A percentile compares a stretch with the other conserved stretches of the same genome.
phyloP scores from a whole-genome alignment of 2,329 filamentous ascomycete genomes.

The Ceratocystis cacaofunesta region DNA sequence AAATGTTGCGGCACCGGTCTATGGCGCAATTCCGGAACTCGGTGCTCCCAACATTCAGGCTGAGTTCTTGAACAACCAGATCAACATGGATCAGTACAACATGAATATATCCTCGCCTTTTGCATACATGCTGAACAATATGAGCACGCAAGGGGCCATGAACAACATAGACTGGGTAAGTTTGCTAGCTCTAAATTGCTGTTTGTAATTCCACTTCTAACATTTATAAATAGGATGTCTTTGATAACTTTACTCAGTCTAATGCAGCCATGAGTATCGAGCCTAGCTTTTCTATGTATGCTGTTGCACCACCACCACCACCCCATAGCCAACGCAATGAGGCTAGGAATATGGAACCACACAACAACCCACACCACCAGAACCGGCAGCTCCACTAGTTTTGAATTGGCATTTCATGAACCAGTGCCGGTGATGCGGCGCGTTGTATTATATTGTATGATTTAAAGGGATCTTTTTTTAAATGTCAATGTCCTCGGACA shows the following conservation, averaged over 20 bases:
- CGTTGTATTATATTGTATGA: slow-evolving; percentile 1
- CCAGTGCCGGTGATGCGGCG: neutral
- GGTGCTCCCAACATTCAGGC: neutral
- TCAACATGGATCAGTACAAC: neutral
- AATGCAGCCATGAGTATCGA: slow-evolving; percentile 13
- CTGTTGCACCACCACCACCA: neutral
- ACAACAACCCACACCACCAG: neutral
- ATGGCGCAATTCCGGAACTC: neutral
- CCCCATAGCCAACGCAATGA: neutral
- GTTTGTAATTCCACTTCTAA: neutral
- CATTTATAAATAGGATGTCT: slow-evolving; percentile 30
- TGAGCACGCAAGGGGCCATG: slow-evolving; percentile 23
- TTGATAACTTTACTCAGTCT: slow-evolving; percentile 41
- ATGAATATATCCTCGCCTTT: slow-evolving; percentile 5
- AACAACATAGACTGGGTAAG: slow-evolving; percentile 37
- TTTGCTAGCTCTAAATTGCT: neutral
- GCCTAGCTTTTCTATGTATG: slow-evolving; percentile 4
- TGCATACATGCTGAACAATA: slow-evolving; percentile 35
- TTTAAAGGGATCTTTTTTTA: neutral
- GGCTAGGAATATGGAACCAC: neutral
- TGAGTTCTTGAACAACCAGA: neutral
- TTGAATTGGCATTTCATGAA: neutral
- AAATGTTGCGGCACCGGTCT: neutral
- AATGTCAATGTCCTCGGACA: neutral
- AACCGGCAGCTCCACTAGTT: neutral